Conservation (phyloP, 1,284 basidiomycete genomes). For the Phellopilus nigrolimitatus region DNA sequence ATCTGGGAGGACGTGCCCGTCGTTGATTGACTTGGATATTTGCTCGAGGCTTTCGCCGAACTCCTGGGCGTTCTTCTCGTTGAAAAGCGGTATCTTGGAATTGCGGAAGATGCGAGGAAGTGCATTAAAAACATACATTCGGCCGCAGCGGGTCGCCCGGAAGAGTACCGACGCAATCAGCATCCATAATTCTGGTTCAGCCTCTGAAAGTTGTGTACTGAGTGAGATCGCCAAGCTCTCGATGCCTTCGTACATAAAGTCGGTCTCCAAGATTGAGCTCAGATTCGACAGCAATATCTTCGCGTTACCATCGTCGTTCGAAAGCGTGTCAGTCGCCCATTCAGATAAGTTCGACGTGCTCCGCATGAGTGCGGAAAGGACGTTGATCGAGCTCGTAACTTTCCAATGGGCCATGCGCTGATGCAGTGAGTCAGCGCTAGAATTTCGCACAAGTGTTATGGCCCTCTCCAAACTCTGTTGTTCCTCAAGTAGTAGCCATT, state of each 20-base stretch:
- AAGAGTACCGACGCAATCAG: conserved; percentile 17
- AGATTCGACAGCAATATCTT: not conserved
- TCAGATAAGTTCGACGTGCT: not conserved
- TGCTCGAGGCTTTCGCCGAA: conserved; percentile 18
- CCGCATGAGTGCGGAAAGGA: conserved; percentile 7
- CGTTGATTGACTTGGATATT: not conserved
- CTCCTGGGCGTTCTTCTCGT: conserved; percentile 13
- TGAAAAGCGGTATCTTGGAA: conserved; percentile 2
- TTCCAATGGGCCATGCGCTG: conserved; percentile 25
- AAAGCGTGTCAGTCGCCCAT: conserved; percentile 13
- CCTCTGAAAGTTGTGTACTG: not conserved
- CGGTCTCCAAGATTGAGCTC: conserved; percentile 2
- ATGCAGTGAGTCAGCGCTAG: conserved; percentile 29
- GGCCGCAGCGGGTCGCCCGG: conserved; percentile 9
- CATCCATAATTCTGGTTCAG: not conserved
- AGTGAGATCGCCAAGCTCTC: conserved; percentile 6
- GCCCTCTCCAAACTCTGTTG: conserved; percentile 40
- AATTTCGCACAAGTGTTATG: conserved; percentile 34
- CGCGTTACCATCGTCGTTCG: not conserved
- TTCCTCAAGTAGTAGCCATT: conserved; percentile 65
- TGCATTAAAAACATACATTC: not conserved
- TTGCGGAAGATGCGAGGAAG: conserved; percentile 1
- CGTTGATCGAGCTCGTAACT: conserved; percentile 33
- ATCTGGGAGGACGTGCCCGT: not conserved
- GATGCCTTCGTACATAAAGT: conserved; percentile 12